Base-by-base conservation (phyloP, 768 basidiomycete genomes). In the Lactarius sp. region DNA sequence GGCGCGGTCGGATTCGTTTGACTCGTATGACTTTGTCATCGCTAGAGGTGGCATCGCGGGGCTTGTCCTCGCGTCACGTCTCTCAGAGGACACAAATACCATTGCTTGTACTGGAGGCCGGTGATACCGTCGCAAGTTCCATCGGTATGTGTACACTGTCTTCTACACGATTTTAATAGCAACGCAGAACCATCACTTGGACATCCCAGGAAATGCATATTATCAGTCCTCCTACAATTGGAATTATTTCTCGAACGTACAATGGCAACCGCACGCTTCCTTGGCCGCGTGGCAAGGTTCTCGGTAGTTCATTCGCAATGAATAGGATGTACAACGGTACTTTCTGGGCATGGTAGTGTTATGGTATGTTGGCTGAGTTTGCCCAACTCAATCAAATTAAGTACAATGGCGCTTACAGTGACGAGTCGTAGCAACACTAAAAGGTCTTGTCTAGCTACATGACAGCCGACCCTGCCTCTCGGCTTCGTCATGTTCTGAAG, bases 251-350 rank as follows among this genome's bases (percentile, higher is more conserved):
- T 0, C 85, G n/a, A 87, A 70, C 54, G 76, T 0, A 77, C 62
- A 76, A 78, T 22, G 73, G 70, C 39, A 77, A 78, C 59, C 77
- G 84, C 33, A 69, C 66, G 0, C 63, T 85, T 47, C 60, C 75
- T 3, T 87, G 86, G 83, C 83, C 86, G 5, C 78, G 83, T 39
- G 88, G 88, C 37, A 85, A 83, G 72, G 82, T 85, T 54, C 77
- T 90, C 27, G 87, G 88, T 58, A 87, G 88, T 6, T 85, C 83
- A 0, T 79, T 84, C 36, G 85, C 87, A 9, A 77, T 88, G 58
- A 90, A 90, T 72, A 86, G 85, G 53, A 79, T 88, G 78, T 88
- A 85, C 75, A 75, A 81, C 66, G 79, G 27, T 27, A 27, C 27
- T 27, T 27, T 27, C 27, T 27, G 2, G 27, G 27, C 27, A 27